Evolutionary conservation across 225 moss, liverwort and hornwort genomes (phyloP).

Genomic region (Takakia lepidozioides): DNA sequence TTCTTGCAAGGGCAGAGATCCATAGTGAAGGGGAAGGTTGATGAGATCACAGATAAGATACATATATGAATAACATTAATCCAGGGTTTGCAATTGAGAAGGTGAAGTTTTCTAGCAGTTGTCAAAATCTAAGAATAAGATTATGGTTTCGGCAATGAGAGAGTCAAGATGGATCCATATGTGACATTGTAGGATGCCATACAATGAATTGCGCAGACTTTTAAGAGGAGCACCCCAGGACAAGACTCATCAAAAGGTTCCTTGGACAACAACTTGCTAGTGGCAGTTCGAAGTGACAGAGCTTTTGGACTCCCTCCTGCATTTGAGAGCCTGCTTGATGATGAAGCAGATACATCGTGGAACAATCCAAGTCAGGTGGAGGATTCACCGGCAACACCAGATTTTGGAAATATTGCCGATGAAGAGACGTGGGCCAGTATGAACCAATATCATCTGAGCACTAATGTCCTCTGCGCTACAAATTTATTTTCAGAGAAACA

Average conservation of each 20-base stretch:
- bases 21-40: too few relatives aligned
- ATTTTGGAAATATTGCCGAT: slow-evolving; percentile 68
- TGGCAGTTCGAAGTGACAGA: slow-evolving; percentile 37
- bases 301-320: slow-evolving; percentile 66
- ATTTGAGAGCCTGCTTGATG: slow-evolving; percentile 53
- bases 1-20: too few relatives aligned
- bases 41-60: too few relatives aligned
- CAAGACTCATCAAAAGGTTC: slow-evolving; percentile 9
- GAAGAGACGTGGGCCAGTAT: slow-evolving; percentile 73
- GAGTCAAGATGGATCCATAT: too few relatives aligned
- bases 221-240: slow-evolving; percentile 15
- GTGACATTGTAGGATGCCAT: too few relatives aligned
- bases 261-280: slow-evolving; percentile 18
- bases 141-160: too few relatives aligned
- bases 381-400: slow-evolving; percentile 36
- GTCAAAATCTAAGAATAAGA: too few relatives aligned
- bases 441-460: slow-evolving; percentile 49
- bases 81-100: too few relatives aligned
- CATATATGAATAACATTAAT: too few relatives aligned
- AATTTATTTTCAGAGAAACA: slow-evolving; percentile 23
- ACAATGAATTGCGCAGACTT: slow-evolving; percentile 25
- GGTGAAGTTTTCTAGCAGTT: too few relatives aligned
- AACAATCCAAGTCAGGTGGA: slow-evolving; percentile 36
- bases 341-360: slow-evolving; percentile 48
- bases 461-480: slow-evolving; percentile 30